Percentiles rank a stretch among this genome's conserved stretches.
These are phyloP conservation scores for Inonotus obliquus DNA, from an alignment of 1,284 basidiomycete species.

Conservation along the genomic window DNA sequence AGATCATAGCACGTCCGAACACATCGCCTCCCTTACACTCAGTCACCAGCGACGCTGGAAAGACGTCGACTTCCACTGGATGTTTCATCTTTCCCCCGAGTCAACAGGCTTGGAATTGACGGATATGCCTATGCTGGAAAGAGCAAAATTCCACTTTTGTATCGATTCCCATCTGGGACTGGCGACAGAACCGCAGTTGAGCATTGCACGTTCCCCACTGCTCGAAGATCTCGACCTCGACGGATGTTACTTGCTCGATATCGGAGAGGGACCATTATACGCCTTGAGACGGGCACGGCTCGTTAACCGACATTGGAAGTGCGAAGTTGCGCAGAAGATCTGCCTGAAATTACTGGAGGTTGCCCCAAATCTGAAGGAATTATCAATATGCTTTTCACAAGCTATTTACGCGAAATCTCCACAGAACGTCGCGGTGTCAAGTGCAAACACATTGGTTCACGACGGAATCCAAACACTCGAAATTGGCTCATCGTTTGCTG, in stretches of 20 bases:
- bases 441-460: too few relatives aligned
- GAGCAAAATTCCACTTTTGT: background rate
- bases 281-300: background rate
- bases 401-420: too few relatives aligned
- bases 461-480: too few relatives aligned
- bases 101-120: background rate
- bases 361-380: background rate
- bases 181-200: background rate
- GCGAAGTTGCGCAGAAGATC: background rate
- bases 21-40: background rate
- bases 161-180: background rate
- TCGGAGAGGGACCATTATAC: background rate
- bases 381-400: background rate
- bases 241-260: background rate
- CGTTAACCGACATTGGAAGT: background rate
- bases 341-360: background rate
- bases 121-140: background rate
- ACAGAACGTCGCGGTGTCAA: too few relatives aligned
- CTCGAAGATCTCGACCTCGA: background rate
- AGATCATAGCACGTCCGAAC: background rate
- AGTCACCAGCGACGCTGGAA: background rate
- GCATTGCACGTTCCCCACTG: background rate
- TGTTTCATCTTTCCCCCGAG: background rate
- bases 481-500: too few relatives aligned
- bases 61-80: background rate